Percentiles rank a stretch among this genome's conserved stretches.
phyloP scores from a whole-genome alignment of 768 basidiomycete species.

The Hygrocybe punicea region DNA sequence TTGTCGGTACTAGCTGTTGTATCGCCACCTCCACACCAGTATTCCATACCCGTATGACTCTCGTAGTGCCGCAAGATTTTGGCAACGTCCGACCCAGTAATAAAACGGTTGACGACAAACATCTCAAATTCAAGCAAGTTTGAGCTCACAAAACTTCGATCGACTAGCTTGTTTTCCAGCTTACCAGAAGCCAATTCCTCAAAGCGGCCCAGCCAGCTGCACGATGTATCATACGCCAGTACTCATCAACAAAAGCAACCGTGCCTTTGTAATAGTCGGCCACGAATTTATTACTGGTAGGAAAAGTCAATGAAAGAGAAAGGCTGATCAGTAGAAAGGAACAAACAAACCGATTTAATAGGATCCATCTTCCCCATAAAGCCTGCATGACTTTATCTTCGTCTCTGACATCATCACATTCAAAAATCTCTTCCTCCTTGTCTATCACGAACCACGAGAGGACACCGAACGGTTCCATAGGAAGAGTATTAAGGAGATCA shows the following conservation, averaged over 20 bases:
- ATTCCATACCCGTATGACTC: constrained; percentile 45
- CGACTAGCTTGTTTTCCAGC: constrained; percentile 14
- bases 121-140: constrained; percentile 36
- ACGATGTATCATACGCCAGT: constrained; percentile 63
- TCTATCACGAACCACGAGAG: constrained; percentile 68
- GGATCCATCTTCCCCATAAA: constrained; percentile 74
- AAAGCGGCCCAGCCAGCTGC: constrained; percentile 69
- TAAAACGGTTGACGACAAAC: constrained; percentile 51
- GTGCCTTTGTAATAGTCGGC: constrained; percentile 52
- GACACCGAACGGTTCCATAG: constrained; percentile 60
- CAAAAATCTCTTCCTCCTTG: constrained; percentile 72
- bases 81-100: constrained; percentile 49
- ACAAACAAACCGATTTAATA: constrained; percentile 49
- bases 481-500: constrained; percentile 58
- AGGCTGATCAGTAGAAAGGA: background rate
- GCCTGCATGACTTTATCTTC: constrained; percentile 79
- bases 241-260: constrained; percentile 52
- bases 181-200: constrained; percentile 58
- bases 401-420: constrained; percentile 64
- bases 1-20: background rate
- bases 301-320: background rate
- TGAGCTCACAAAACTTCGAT: background rate
- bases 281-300: constrained; percentile 51
- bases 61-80: constrained; percentile 55
- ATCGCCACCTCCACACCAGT: constrained; percentile 26